phyloP scores from a whole-genome alignment of 2,329 filamentous ascomycete species.

The Clonostachys chloroleuca region DNA sequence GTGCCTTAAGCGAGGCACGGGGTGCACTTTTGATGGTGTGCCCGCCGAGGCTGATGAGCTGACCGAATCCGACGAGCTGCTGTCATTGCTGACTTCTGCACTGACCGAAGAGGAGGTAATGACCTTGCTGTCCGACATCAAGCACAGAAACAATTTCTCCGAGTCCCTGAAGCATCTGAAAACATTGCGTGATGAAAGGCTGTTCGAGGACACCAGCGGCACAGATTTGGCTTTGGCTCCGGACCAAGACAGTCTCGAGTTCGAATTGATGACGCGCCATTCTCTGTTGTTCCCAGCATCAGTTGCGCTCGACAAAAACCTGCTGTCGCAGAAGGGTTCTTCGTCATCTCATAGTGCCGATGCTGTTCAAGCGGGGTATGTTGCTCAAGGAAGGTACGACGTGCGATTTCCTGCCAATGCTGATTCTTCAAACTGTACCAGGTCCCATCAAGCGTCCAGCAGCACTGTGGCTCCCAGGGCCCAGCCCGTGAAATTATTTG shows the following conservation, averaged over 20 bases:
- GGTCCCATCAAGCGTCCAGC: background rate
- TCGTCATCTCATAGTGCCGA: no score
- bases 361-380: background rate
- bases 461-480: background rate
- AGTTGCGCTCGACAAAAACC: slow-evolving; percentile 1
- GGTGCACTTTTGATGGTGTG: slow-evolving; percentile 4
- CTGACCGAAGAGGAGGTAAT: background rate
- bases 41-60: slow-evolving; percentile 1
- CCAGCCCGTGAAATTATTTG: background rate
- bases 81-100: background rate
- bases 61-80: slow-evolving; percentile 2
- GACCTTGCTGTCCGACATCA: slow-evolving; percentile 1
- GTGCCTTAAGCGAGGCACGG: slow-evolving; percentile 1
- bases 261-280: slow-evolving; percentile 6
- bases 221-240: slow-evolving; percentile 1
- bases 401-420: no score
- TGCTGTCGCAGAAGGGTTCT: background rate
- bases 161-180: background rate
- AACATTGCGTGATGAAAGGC: background rate
- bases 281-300: slow-evolving; percentile 4
- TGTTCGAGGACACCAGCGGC: background rate
- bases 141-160: background rate
- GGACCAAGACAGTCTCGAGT: slow-evolving; percentile 6
- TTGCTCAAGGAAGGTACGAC: background rate
- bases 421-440: background rate